phyloP scores from a whole-genome alignment of 2,329 filamentous ascomycete genomes.

The Colletotrichum sojae region DNA sequence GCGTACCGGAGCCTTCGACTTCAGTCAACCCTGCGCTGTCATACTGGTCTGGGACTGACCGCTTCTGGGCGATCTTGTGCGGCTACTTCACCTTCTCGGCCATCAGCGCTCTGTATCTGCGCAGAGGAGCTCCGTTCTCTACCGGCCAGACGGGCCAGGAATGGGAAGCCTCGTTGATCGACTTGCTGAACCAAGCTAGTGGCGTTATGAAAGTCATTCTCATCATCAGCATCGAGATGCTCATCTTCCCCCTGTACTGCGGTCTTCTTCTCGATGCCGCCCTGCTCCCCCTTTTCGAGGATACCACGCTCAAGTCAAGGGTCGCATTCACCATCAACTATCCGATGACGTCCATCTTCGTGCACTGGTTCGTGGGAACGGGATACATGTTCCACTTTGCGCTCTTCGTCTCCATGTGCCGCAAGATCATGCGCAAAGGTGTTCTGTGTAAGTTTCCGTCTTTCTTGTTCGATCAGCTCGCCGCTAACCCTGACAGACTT shows the following conservation, averaged over 20 bases:
- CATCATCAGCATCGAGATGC: slow-evolving; percentile 99
- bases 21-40: slow-evolving; percentile 71
- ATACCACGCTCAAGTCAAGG: slow-evolving; percentile 82
- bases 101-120: slow-evolving; percentile 84
- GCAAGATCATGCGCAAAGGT: slow-evolving; percentile 95
- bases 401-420: slow-evolving; percentile 98
- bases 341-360: slow-evolving; percentile 92
- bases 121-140: slow-evolving; percentile 78
- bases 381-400: slow-evolving; percentile 99
- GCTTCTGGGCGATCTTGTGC: slow-evolving; percentile 79
- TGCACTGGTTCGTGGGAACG: slow-evolving; percentile 98
- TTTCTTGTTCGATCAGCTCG: neutral
- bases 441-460: slow-evolving; percentile 80
- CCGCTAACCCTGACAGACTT: slow-evolving; percentile 73
- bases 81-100: slow-evolving; percentile 86
- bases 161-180: slow-evolving; percentile 84
- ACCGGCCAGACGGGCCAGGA: slow-evolving; percentile 68
- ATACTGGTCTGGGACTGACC: slow-evolving; percentile 76
- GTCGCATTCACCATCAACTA: slow-evolving; percentile 83
- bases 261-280: slow-evolving; percentile 91
- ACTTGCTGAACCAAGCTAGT: slow-evolving; percentile 90
- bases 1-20: slow-evolving; percentile 55
- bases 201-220: slow-evolving; percentile 98
- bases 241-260: slow-evolving; percentile 96
- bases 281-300: slow-evolving; percentile 88